These are phyloP conservation scores for Dothiorella sarmentorum DNA, from an alignment of 2,329 filamentous ascomycete species.

Conservation along the genomic window DNA sequence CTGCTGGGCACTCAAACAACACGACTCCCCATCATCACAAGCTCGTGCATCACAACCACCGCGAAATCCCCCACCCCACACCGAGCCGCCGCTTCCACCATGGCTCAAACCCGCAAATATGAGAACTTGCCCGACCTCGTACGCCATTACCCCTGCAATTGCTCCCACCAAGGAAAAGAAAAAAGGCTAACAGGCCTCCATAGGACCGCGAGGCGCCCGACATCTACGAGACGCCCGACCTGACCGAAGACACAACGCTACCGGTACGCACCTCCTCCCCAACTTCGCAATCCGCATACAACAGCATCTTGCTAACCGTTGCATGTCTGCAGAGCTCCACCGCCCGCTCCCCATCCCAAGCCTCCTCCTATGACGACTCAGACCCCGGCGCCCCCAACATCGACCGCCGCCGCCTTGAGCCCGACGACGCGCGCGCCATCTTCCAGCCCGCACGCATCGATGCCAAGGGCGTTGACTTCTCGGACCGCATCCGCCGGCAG, in stretches of 20 bases:
- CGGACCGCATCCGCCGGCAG: slow-evolving; percentile 75
- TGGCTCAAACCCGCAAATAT: slow-evolving; percentile 22
- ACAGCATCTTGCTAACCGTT: too few species aligned
- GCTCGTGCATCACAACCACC: not conserved
- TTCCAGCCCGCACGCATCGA: slow-evolving; percentile 77
- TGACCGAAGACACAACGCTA: slow-evolving; percentile 84
- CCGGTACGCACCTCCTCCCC: slow-evolving; percentile 56
- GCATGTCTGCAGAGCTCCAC: slow-evolving; percentile 26
- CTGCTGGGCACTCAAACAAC: slow-evolving; percentile 12
- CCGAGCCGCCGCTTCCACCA: not conserved
- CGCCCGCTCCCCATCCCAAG: slow-evolving; percentile 36
- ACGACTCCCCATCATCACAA: not conserved
- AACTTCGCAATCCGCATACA: not conserved
- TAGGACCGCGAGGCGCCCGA: slow-evolving; percentile 62
- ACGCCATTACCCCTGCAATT: not conserved
- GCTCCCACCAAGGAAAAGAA: not conserved
- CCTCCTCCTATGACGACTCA: slow-evolving; percentile 56
- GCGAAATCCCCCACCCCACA: not conserved
- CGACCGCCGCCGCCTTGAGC: slow-evolving; percentile 70
- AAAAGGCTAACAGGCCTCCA: slow-evolving; percentile 45
- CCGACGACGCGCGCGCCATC: slow-evolving; percentile 72
- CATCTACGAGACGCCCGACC: slow-evolving; percentile 92
- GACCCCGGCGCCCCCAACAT: slow-evolving; percentile 52
- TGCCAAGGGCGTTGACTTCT: slow-evolving; percentile 78
- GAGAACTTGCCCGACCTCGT: slow-evolving; percentile 24